Percentiles rank a stretch among this genome's conserved stretches.
Evolutionary conservation across 1,139 yeast species (phyloP).

Genomic region (Nakaseomyces uthaithaninus): DNA sequence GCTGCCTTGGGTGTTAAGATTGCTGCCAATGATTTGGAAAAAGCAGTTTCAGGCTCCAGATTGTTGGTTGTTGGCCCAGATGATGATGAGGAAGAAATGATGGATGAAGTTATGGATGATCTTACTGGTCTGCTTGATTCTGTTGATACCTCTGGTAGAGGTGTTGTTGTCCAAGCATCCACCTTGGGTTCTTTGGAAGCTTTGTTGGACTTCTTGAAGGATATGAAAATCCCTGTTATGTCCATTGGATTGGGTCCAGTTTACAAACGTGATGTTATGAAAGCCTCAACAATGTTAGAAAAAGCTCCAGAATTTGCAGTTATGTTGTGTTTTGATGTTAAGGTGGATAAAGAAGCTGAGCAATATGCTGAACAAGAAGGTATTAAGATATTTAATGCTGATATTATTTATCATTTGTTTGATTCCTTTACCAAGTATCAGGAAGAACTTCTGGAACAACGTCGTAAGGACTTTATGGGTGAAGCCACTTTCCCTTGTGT

Average conservation of each 20-base stretch:
- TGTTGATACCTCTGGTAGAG: slow-evolving; percentile 88
- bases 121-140: slow-evolving; percentile 89
- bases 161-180: slow-evolving; percentile 98
- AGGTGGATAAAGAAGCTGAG: slow-evolving; percentile 95
- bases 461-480: slow-evolving; percentile 82
- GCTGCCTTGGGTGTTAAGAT: slow-evolving; percentile 99
- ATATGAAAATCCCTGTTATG: slow-evolving; percentile 98
- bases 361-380: slow-evolving; percentile 93
- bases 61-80: slow-evolving; percentile 91
- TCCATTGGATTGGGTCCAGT: slow-evolving; percentile 98
- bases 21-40: slow-evolving; percentile 94
- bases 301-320: slow-evolving; percentile 93
- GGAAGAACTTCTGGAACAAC: slow-evolving; percentile 73
- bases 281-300: slow-evolving; percentile 93
- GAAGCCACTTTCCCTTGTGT: slow-evolving; percentile 95
- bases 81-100: slow-evolving; percentile 93
- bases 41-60: slow-evolving; percentile 98
- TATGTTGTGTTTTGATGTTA: slow-evolving; percentile 97
- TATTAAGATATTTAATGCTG: slow-evolving; percentile 87
- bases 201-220: slow-evolving; percentile 88
- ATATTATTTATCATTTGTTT: slow-evolving; percentile 90
- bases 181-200: slow-evolving; percentile 98
- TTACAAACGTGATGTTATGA: slow-evolving; percentile 95
- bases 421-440: slow-evolving; percentile 94
- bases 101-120: slow-evolving; percentile 99